Evolutionary conservation across 495 filamentous ascomycete genomes (phyloP).

Genomic region (Penicillium silybi): DNA sequence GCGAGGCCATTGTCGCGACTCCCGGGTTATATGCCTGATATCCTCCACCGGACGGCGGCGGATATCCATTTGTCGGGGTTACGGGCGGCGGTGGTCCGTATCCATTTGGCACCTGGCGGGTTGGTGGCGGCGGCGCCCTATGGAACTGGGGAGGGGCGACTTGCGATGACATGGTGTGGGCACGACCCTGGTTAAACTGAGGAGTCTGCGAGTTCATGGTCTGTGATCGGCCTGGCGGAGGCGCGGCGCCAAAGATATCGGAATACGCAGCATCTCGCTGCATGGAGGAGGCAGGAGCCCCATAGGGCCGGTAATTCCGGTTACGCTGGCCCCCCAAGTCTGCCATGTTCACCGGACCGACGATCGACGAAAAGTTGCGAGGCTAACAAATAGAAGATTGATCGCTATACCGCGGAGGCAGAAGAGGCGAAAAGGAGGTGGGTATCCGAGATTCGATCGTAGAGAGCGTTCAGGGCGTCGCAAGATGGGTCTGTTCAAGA

Average conservation of each 20-base stretch:
- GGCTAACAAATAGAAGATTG: slow-evolving; percentile 1
- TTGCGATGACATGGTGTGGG: slow-evolving; percentile 82
- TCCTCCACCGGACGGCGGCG: slow-evolving; percentile 34
- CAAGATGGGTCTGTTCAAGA: slow-evolving; percentile 33
- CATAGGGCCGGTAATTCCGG: slow-evolving; percentile 66
- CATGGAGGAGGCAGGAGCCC: slow-evolving; percentile 57
- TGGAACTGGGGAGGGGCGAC: slow-evolving; percentile 47
- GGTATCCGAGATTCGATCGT: slow-evolving; percentile 37
- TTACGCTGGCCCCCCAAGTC: slow-evolving; percentile 75
- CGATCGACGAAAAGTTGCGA: neutral
- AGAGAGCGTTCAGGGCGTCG: slow-evolving; percentile 39
- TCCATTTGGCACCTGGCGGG: slow-evolving; percentile 54
- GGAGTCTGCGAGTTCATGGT: slow-evolving; percentile 73
- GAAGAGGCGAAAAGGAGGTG: slow-evolving; percentile 9
- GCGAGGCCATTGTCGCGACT: slow-evolving; percentile 57
- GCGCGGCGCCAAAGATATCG: slow-evolving; percentile 89
- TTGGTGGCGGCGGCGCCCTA: slow-evolving; percentile 51
- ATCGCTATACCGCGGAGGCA: slow-evolving; percentile 1
- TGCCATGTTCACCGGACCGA: slow-evolving; percentile 57
- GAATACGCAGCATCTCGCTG: slow-evolving; percentile 94
- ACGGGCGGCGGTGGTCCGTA: slow-evolving; percentile 39
- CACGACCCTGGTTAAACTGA: slow-evolving; percentile 59
- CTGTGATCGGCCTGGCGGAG: slow-evolving; percentile 81
- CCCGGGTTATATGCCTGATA: slow-evolving; percentile 42
- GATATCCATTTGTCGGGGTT: slow-evolving; percentile 34